These are phyloP conservation scores for Panaeolus papilionaceus DNA, from an alignment of 768 basidiomycete genomes.

Conservation along the genomic window DNA sequence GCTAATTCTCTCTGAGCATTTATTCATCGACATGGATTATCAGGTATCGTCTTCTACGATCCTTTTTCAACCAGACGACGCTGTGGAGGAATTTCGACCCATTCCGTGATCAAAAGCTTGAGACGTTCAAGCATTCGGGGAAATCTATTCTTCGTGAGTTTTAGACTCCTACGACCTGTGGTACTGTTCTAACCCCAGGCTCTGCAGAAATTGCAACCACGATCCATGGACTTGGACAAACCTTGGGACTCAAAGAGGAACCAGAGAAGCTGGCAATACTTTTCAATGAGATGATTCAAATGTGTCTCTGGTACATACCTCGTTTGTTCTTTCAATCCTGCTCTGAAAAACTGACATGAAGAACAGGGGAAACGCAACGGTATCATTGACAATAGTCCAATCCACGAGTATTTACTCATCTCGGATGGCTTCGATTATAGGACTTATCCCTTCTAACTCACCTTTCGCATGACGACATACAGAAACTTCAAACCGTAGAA, in stretches of 20 bases:
- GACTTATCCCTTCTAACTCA: constrained; percentile 93
- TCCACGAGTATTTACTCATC: not conserved
- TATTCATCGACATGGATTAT: constrained; percentile 7
- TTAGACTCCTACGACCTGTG: not conserved
- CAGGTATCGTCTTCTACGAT: constrained; percentile 86
- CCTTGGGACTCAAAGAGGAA: constrained; percentile 45
- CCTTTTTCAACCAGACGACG: constrained; percentile 67
- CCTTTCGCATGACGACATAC: constrained; percentile 82
- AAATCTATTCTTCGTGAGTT: constrained; percentile 77
- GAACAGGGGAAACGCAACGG: constrained; percentile 92
- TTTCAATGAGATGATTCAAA: constrained; percentile 88
- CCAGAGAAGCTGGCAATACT: constrained; percentile 63
- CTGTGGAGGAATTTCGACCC: constrained; percentile 86
- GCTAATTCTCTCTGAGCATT: constrained; percentile 3
- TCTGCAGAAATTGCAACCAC: constrained; percentile 72
- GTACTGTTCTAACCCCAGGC: not conserved
- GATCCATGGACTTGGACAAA: constrained; percentile 65
- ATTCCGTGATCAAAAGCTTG: constrained; percentile 79
- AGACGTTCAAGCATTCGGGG: constrained; percentile 81
- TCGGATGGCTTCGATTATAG: constrained; percentile 38
- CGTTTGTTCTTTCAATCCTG: not conserved
- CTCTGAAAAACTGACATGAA: not conserved
- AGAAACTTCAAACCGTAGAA: constrained; percentile 81
- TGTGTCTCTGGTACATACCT: constrained; percentile 76
- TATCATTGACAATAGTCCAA: constrained; percentile 30